These are phyloP conservation scores for Hibiscus tridactylites DNA, from an alignment of 345 rosid species.

Conservation along the genomic window DNA sequence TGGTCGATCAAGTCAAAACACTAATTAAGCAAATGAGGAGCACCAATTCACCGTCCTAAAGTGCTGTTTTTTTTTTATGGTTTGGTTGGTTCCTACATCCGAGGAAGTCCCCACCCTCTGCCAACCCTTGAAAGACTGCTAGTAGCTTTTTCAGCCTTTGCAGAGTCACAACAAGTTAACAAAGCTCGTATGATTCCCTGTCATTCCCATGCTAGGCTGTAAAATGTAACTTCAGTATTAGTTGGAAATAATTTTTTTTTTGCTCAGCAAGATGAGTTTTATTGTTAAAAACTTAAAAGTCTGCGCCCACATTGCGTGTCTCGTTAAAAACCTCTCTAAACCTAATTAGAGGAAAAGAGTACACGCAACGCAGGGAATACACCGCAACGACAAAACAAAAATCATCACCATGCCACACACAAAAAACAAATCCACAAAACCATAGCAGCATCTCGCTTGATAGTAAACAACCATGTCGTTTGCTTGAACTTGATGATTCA, in stretches of 20 bases:
- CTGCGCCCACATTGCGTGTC: too few relatives aligned
- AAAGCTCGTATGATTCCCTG: slow-evolving; percentile 13
- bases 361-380: too few relatives aligned
- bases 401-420: too few relatives aligned
- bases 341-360: too few relatives aligned
- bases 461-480: too few relatives aligned
- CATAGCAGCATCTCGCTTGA: too few relatives aligned
- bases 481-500: too few relatives aligned
- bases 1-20: slow-evolving; percentile 15
- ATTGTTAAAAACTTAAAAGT: too few relatives aligned
- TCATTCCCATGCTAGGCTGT: slow-evolving; percentile 18
- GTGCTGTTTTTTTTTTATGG: not conserved
- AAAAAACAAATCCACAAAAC: too few relatives aligned
- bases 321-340: too few relatives aligned
- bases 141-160: not conserved
- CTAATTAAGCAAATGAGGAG: slow-evolving; percentile 9
- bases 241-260: not conserved
- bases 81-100: slow-evolving; percentile 37
- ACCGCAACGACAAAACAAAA: too few relatives aligned
- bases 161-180: not conserved
- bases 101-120: slow-evolving; percentile 29
- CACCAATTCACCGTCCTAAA: slow-evolving; percentile 9
- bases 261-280: too few relatives aligned
- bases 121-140: not conserved
- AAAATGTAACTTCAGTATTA: not conserved